Evolutionary conservation across 805 yeast genomes (phyloP), one percentile per base, ranked within the genome.

Genomic region (Blastobotrys robertii): DNA sequence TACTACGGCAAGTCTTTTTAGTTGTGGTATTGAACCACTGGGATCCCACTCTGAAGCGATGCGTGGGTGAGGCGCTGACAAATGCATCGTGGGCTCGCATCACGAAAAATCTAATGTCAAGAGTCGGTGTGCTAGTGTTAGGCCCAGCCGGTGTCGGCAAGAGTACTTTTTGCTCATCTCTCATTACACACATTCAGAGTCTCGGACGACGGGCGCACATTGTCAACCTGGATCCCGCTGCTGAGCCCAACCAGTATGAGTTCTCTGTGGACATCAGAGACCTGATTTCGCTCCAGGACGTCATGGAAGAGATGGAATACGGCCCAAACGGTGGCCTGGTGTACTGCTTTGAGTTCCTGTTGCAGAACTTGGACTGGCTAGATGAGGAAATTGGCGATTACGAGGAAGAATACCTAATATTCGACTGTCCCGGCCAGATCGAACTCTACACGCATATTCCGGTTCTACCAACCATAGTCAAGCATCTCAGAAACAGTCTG

Each of bases 91-190:
- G 13, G 8, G 14, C 40, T 14, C 9, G 11, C 19, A 19, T 32
- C 9, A 14, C 39, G 30, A 12, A 30, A 16, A 22, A 34, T 12
- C 28, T 9, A 32, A 90, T 92, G 98, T 86, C 97, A 2, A 73
- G 95, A 65, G 95, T 87, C 2, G 98, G 97, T 45, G 90, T 86
- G 9, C 67, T 92, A 49, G 95, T 88, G 1, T 64, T 92, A 50
- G 98, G 98, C 1, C 98, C 98, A 13, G 98, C 98, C 1, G 98
- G 98, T 32, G 97, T 84, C 8, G 98, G 98, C 8, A 90, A 83
- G 62, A 78, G 92, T 38, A 86, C 98, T 0, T 92, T 90, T 58
- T 90, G 97, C 66, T 84, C 85, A 55, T 70, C 95, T 3, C 73
- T 92, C 47, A 81, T 92, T 37, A 65, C 90, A 1, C 83, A 90